Conservation (phyloP, 495 filamentous ascomycete genomes). For the Staphylotrichum longicolle region DNA sequence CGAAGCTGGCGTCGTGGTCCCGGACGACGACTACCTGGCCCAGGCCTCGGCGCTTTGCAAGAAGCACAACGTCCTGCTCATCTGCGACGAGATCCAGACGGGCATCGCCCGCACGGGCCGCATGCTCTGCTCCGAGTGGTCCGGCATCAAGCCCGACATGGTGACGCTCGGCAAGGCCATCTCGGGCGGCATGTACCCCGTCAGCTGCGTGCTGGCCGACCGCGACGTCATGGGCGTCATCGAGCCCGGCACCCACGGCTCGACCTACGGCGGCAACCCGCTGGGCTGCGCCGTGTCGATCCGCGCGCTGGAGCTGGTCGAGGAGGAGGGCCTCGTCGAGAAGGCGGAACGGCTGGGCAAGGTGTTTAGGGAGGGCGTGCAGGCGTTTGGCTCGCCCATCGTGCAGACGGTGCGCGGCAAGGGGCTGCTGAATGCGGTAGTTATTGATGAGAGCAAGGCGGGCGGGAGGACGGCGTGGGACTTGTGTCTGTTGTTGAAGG, state of each 20-base stretch:
- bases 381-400: conserved; percentile 66
- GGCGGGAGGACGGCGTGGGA: conserved; percentile 94
- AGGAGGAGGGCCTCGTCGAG: conserved; percentile 85
- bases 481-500: conserved; percentile 90
- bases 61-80: conserved; percentile 89
- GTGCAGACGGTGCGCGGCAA: conserved; percentile 86
- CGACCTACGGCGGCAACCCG: conserved; percentile 96
- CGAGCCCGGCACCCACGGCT: conserved; percentile 94
- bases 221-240: conserved; percentile 96
- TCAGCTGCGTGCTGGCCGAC: conserved; percentile 85
- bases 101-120: conserved; percentile 91
- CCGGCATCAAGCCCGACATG: conserved; percentile 90
- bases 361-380: conserved; percentile 77
- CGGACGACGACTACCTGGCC: conserved; percentile 81
- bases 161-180: conserved; percentile 96
- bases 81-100: conserved; percentile 99
- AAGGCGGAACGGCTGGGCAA: conserved; percentile 76
- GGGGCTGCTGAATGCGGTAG: conserved; percentile 91
- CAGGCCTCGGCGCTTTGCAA: conserved; percentile 84
- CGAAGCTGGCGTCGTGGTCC: conserved; percentile 95
- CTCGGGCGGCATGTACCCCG: conserved; percentile 97
- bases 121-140: conserved; percentile 92
- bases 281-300: conserved; percentile 96
- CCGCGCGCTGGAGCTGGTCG: conserved; percentile 88
- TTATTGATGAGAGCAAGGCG: conserved; percentile 86